Evolutionary conservation across 257 asterid genomes (phyloP).

Genomic region (Fraxinus cuspidata): DNA sequence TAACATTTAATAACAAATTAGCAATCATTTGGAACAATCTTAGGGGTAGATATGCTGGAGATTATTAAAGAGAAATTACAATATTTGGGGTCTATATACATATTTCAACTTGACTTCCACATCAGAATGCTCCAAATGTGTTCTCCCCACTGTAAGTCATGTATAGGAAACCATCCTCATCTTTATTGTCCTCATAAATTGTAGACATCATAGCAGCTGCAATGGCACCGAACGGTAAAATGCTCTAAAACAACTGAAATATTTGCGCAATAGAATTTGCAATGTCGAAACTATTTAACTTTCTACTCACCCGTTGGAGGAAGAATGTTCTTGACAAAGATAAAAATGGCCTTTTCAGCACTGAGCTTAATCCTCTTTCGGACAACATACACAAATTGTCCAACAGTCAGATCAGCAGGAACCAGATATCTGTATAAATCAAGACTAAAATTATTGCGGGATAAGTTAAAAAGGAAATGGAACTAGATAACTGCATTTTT

Average conservation of each 20-base stretch:
- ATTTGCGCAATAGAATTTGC: not conserved
- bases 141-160: not conserved
- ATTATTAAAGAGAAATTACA: slow-evolving; percentile 48
- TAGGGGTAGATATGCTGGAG: not conserved
- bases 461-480: not conserved
- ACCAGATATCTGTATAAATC: slow-evolving; percentile 42
- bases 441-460: not conserved
- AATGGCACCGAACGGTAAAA: not conserved
- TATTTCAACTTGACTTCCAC: slow-evolving; percentile 13
- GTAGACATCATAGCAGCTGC: slow-evolving; percentile 46
- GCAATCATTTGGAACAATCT: not conserved
- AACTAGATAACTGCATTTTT: not conserved
- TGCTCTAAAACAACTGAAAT: not conserved
- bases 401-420: slow-evolving; percentile 63
- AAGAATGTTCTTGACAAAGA: slow-evolving; percentile 90
- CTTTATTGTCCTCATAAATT: not conserved
- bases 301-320: slow-evolving; percentile 85
- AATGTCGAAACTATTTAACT: not conserved
- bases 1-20: not conserved
- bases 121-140: slow-evolving; percentile 42
- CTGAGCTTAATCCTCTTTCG: slow-evolving; percentile 98
- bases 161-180: not conserved
- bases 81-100: slow-evolving; percentile 46
- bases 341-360: slow-evolving; percentile 96
- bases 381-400: slow-evolving; percentile 95